phyloP scores from a whole-genome alignment of 495 filamentous ascomycete species.

The Choiromyces venosus region DNA sequence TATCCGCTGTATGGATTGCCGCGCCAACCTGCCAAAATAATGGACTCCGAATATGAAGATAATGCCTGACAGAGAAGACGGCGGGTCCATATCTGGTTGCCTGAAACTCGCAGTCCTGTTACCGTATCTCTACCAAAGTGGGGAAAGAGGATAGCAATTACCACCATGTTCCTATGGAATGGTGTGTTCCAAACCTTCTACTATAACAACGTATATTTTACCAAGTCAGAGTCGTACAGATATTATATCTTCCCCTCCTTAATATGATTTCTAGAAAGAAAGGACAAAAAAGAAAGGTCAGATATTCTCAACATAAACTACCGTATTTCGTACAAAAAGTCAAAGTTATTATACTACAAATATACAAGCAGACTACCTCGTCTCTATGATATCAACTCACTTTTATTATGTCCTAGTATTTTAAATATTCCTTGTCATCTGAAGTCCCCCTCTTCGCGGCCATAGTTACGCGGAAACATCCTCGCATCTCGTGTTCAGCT shows the following conservation, averaged over 20 bases:
- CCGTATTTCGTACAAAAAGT: not conserved
- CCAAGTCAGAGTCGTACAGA: too few species aligned
- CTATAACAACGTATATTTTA: too few species aligned
- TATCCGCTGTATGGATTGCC: not conserved
- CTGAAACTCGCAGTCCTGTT: not conserved
- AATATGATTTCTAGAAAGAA: too few species aligned
- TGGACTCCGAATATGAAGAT: not conserved
- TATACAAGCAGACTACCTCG: not conserved
- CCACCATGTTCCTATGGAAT: not conserved
- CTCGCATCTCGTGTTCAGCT: constrained; percentile 31
- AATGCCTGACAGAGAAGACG: not conserved
- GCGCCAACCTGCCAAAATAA: not conserved
- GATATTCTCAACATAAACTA: too few species aligned
- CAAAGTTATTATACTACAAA: not conserved
- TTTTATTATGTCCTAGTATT: not conserved
- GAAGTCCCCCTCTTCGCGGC: constrained; percentile 20
- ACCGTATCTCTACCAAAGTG: not conserved
- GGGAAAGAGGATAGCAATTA: not conserved
- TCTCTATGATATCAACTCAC: not conserved
- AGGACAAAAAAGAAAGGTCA: too few species aligned
- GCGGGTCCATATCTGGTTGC: not conserved
- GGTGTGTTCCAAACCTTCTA: too few species aligned
- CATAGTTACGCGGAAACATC: constrained; percentile 14
- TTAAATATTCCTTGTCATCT: constrained; percentile 23
- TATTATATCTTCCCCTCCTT: too few species aligned